Base-by-base conservation (phyloP, 1,139 yeast genomes). In the Geotrichum macrosporum region DNA sequence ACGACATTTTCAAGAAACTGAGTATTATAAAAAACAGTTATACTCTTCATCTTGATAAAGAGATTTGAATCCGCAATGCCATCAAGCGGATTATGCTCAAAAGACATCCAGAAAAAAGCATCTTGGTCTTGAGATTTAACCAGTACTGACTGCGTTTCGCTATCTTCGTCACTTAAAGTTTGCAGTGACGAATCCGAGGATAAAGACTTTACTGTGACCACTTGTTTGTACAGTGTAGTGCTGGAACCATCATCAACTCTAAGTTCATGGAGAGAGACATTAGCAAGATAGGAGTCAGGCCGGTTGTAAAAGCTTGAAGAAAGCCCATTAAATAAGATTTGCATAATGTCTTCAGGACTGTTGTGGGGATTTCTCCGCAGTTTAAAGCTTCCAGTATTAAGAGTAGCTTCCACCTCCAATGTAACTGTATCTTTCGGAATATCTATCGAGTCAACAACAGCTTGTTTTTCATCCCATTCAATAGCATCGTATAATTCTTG, bases 401-500 rank as follows among this genome's bases (percentile, higher is more conserved):
- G 75, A 8, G 81, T 71, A 19, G 94, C 81, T 26, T 77, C 74
- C 2, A 89, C 63, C 53, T 84, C 84, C 52, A 84, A 58, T 20
- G 76, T 78, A 2, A 84, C 78, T 34, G 88, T 73, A 52, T 88
- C 94, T 44, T 79, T 75, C 0, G 96, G 95, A 1, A 84, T 61
- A 53, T 83, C 84, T 10, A 82, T 69, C 0, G 81, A 67, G 13
- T 77, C 77, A 0, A 72, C 55, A 0, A 77, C 59, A 0, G 76
- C 74, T 46, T 76, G 73, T 24, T 77, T 70, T 53, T 88, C 96
- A 57, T 88, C 86, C 68, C 84, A 89, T 53, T 89, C 99, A 54
- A 94, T 92, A 0, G 96, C 95, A 53, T 87, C 95, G 61, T 87
- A 89, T 13, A 92, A 73, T 47, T 94, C 98, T 61, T 87, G 60